Percentiles rank a stretch among this genome's conserved stretches.
phyloP scores from a whole-genome alignment of 2,329 filamentous ascomycete genomes.

The Paraphoma chrysanthemicola region DNA sequence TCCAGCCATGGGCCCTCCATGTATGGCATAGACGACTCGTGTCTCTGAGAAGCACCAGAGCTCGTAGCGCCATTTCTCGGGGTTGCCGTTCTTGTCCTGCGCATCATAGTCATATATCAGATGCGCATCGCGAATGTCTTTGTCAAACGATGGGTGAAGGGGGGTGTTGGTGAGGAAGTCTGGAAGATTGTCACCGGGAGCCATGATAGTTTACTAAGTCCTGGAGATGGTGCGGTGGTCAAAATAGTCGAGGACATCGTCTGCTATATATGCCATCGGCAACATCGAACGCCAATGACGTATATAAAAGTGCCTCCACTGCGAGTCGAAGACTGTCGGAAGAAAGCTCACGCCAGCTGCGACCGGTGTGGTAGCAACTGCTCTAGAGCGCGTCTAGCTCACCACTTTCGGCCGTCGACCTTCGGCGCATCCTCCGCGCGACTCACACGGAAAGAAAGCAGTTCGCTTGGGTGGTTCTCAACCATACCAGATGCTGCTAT shows the following conservation, averaged over 20 bases:
- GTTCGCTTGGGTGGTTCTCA: too few relatives aligned
- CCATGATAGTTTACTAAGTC: slow-evolving; percentile 13
- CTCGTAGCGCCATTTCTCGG: slow-evolving; percentile 68
- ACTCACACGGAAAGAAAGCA: not conserved
- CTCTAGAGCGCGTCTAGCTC: not conserved
- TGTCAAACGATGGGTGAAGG: slow-evolving; percentile 51
- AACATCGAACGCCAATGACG: not conserved
- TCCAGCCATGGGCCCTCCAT: slow-evolving; percentile 62
- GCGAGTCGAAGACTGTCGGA: not conserved
- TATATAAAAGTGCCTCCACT: not conserved
- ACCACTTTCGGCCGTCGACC: not conserved
- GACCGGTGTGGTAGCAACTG: not conserved
- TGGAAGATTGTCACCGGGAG: slow-evolving; percentile 29
- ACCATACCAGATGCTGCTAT: too few relatives aligned
- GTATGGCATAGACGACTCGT: slow-evolving; percentile 65
- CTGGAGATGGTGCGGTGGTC: not conserved
- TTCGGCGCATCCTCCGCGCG: not conserved
- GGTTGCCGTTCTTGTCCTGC: slow-evolving; percentile 55
- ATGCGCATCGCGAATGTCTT: slow-evolving; percentile 61
- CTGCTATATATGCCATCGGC: not conserved
- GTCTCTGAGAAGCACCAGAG: slow-evolving; percentile 65
- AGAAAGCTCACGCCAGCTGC: not conserved
- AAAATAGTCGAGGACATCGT: not conserved
- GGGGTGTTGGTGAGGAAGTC: slow-evolving; percentile 37
- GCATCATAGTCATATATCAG: slow-evolving; percentile 65